A percentile compares a stretch with the other conserved stretches of the same genome.
Conservation (phyloP, 1,284 basidiomycete genomes). For the Ustilago vetiveriae region DNA sequence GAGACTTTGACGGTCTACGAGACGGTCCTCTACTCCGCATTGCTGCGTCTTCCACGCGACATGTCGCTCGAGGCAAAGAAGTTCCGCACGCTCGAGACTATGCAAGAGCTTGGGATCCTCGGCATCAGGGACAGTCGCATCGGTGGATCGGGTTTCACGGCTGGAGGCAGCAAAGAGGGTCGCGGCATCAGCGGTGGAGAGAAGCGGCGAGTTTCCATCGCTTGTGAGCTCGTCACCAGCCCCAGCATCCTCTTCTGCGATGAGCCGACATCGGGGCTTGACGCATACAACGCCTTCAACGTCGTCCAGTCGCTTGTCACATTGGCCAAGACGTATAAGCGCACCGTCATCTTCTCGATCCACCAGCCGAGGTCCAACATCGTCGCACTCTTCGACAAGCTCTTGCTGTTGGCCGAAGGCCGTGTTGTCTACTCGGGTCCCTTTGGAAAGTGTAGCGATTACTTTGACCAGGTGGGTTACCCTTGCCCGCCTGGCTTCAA, state of each 20-base stretch:
- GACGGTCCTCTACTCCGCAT: conserved; percentile 90
- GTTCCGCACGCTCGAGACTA: conserved; percentile 90
- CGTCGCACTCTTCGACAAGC: conserved; percentile 90
- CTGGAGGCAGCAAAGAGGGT: conserved; percentile 84
- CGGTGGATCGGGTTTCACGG: conserved; percentile 73
- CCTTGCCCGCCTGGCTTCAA: conserved; percentile 95
- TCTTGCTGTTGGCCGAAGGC: conserved; percentile 80
- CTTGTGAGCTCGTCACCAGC: conserved; percentile 96
- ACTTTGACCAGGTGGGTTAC: conserved; percentile 81
- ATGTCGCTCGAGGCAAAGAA: conserved; percentile 95
- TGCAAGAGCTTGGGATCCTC: conserved; percentile 93
- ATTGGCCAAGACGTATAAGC: conserved; percentile 85
- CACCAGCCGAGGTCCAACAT: conserved; percentile 99
- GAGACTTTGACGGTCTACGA: conserved; percentile 96
- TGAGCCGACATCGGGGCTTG: conserved; percentile 88
- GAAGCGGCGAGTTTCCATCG: conserved; percentile 75
- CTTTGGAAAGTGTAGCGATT: conserved; percentile 77
- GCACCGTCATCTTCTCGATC: conserved; percentile 96
- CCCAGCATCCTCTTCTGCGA: conserved; percentile 95
- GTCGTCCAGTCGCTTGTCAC: conserved; percentile 88
- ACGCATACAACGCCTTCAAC: conserved; percentile 93
- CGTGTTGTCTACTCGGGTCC: conserved; percentile 81
- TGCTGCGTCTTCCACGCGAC: conserved; percentile 87
- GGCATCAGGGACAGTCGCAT: conserved; percentile 89
- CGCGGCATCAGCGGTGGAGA: conserved; percentile 57